These are phyloP conservation scores for Allantophomopsis cytisporea DNA, from an alignment of 2,329 filamentous ascomycete species.

Conservation along the genomic window DNA sequence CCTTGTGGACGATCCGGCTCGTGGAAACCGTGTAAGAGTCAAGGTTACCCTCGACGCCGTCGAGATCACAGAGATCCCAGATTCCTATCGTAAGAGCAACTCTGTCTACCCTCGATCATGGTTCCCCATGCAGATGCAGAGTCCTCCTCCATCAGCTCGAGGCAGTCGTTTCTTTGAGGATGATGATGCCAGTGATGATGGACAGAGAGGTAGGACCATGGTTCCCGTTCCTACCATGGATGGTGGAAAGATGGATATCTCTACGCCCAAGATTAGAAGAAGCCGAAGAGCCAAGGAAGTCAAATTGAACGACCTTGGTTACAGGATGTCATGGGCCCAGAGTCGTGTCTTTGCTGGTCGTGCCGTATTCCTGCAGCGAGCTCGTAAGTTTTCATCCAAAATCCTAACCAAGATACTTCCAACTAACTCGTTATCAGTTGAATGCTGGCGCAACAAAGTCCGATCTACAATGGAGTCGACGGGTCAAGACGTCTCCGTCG, in stretches of 20 bases:
- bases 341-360: slow-evolving; percentile 80
- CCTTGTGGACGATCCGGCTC: slow-evolving; percentile 78
- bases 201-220: slow-evolving; percentile 25
- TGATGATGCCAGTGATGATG: slow-evolving; percentile 35
- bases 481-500: slow-evolving; percentile 59
- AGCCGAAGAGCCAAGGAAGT: slow-evolving; percentile 66
- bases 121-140: slow-evolving; percentile 88
- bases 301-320: slow-evolving; percentile 84
- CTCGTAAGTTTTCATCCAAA: slow-evolving; percentile 50
- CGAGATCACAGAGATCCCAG: slow-evolving; percentile 89
- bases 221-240: slow-evolving; percentile 54
- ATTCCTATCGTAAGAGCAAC: slow-evolving; percentile 82
- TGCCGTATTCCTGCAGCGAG: slow-evolving; percentile 80
- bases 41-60: slow-evolving; percentile 88
- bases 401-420: not conserved
- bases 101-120: slow-evolving; percentile 86
- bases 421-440: slow-evolving; percentile 42
- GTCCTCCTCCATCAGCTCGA: slow-evolving; percentile 62
- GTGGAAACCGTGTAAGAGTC: slow-evolving; percentile 70
- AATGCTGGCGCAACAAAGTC: slow-evolving; percentile 90
- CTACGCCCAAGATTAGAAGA: slow-evolving; percentile 61
- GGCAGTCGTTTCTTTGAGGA: slow-evolving; percentile 65
- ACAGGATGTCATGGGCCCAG: slow-evolving; percentile 94
- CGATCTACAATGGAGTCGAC: slow-evolving; percentile 66
- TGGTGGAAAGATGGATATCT: slow-evolving; percentile 58